phyloP scores from a whole-genome alignment of 371 early-diverging fungal species.

The Homolaphlyctis polyrhiza region DNA sequence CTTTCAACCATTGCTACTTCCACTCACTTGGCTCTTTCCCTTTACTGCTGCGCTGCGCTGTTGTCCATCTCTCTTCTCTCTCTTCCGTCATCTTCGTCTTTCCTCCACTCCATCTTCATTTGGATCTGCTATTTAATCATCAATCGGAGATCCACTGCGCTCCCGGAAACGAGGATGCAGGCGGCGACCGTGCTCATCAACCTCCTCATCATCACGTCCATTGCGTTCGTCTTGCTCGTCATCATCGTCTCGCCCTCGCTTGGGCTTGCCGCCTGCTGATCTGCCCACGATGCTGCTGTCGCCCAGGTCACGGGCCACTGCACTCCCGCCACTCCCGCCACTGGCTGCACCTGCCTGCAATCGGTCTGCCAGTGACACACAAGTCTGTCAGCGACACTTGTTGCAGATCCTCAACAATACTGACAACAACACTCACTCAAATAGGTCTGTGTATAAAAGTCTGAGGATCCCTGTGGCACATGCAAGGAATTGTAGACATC shows the following conservation, averaged over 20 bases:
- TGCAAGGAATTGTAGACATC: conserved; percentile 23
- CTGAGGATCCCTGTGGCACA: conserved; percentile 23
- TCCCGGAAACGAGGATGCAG: conserved; percentile 17
- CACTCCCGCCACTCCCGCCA: too few relatives aligned
- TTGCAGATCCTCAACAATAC: conserved; percentile 4
- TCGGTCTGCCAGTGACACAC: not conserved
- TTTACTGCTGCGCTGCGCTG: too few relatives aligned
- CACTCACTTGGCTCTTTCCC: too few relatives aligned
- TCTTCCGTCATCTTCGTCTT: too few relatives aligned
- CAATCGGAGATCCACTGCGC: too few relatives aligned
- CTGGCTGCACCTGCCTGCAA: too few relatives aligned
- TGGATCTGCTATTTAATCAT: too few relatives aligned
- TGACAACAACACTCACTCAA: not conserved
- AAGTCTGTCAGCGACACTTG: not conserved
- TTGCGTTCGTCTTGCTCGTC: conserved; percentile 10
- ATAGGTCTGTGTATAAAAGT: conserved; percentile 18
- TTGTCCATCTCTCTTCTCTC: too few relatives aligned
- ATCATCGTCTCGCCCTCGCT: conserved; percentile 24
- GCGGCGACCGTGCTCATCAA: conserved; percentile 1
- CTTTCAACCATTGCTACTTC: too few relatives aligned
- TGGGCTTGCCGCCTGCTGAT: not conserved
- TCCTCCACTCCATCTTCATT: too few relatives aligned
- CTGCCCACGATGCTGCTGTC: too few relatives aligned
- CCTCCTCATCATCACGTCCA: not conserved
- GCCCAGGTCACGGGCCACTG: too few relatives aligned